A percentile compares a stretch with the other conserved stretches of the same genome.
phyloP scores from a whole-genome alignment of 2,329 filamentous ascomycete genomes.

The Bertia moriformis region DNA sequence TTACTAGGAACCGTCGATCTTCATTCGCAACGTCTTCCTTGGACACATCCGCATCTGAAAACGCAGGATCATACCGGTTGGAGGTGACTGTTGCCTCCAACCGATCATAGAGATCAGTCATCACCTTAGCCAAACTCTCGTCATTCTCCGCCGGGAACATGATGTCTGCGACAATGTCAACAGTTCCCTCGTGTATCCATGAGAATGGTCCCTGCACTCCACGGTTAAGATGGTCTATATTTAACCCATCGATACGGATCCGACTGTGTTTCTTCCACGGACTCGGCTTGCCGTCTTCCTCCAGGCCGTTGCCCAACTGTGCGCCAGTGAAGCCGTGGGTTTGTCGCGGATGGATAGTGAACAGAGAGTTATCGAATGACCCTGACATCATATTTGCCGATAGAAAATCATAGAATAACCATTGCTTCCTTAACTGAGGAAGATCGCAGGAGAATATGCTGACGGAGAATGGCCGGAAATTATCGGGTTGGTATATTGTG shows the following conservation, averaged over 20 bases:
- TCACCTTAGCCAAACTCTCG: constrained; percentile 79
- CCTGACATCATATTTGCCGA: constrained; percentile 93
- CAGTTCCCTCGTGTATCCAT: constrained; percentile 94
- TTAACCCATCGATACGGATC: constrained; percentile 80
- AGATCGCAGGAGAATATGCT: constrained; percentile 95
- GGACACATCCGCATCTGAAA: not conserved
- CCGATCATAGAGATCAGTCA: constrained; percentile 94
- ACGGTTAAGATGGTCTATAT: constrained; percentile 88
- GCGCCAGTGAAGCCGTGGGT: constrained; percentile 64
- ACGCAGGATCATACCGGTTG: not conserved
- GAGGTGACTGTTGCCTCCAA: constrained; percentile 58
- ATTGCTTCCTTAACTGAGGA: constrained; percentile 83
- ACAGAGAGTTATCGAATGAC: constrained; percentile 85
- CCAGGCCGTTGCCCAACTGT: constrained; percentile 35
- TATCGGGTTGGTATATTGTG: constrained; percentile 76
- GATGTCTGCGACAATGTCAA: constrained; percentile 90
- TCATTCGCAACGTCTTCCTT: not conserved
- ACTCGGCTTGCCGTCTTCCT: constrained; percentile 29
- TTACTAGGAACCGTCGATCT: constrained; percentile 69
- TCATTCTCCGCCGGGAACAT: constrained; percentile 83
- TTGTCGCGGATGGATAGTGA: constrained; percentile 91
- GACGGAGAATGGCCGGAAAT: constrained; percentile 86
- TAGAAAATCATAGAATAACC: constrained; percentile 94
- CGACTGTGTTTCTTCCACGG: constrained; percentile 65
- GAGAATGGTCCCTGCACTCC: constrained; percentile 87